A percentile compares a stretch with the other conserved stretches of the same genome.
Conservation (phyloP, 306 rosid species). For the Nissolia schottii region DNA sequence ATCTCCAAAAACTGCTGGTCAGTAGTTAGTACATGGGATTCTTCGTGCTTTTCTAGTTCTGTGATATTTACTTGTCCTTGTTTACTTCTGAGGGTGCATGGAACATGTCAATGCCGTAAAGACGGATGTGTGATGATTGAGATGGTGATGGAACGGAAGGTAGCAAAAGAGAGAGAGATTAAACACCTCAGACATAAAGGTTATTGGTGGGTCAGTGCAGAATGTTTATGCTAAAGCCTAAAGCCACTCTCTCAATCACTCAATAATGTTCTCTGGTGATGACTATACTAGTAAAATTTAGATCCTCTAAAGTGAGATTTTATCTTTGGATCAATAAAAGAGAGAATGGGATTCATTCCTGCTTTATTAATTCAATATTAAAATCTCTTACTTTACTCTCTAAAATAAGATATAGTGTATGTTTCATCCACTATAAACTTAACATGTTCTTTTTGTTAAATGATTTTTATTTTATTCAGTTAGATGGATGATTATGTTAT, state of each 20-base stretch:
- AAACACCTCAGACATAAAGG: slow-evolving; percentile 32
- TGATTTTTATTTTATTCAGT: no score
- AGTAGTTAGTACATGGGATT: slow-evolving; percentile 14
- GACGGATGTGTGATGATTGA: slow-evolving; percentile 25
- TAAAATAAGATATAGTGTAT: no score
- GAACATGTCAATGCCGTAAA: slow-evolving; percentile 24
- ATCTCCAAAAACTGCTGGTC: slow-evolving; percentile 11
- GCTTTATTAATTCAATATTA: no score
- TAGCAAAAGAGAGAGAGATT: slow-evolving; percentile 17
- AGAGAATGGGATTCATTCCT: no score
- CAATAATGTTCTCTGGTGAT: slow-evolving; percentile 13
- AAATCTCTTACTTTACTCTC: no score
- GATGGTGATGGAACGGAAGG: slow-evolving; percentile 24
- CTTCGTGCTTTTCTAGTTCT: background rate
- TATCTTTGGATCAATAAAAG: no score
- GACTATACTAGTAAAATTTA: background rate
- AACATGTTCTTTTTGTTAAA: background rate
- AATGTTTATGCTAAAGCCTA: slow-evolving; percentile 29
- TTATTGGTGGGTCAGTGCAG: background rate
- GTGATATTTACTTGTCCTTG: slow-evolving; percentile 32
- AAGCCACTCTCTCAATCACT: slow-evolving; percentile 20
- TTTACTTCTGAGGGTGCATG: slow-evolving; percentile 24
- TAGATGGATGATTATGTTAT: no score
- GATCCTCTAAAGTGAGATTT: no score
- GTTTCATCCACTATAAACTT: slow-evolving; percentile 5